phyloP scores from a whole-genome alignment of 495 filamentous ascomycete species.

The Tuber umbilicatum region DNA sequence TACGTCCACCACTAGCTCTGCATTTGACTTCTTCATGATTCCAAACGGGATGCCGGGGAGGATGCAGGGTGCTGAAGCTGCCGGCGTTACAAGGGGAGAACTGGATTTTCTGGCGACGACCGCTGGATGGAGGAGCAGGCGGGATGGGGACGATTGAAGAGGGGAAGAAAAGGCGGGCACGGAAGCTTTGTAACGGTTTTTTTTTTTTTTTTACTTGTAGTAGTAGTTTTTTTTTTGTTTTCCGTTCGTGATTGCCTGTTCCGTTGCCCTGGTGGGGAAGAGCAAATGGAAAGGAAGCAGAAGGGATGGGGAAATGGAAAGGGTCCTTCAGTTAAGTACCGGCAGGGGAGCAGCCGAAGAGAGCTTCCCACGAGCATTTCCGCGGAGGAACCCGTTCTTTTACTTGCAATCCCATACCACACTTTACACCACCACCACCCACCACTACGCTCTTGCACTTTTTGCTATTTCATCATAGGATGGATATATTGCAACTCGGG shows the following conservation, averaged over 20 bases:
- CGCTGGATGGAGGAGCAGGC: constrained; percentile 31
- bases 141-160: constrained; percentile 29
- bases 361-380: neutral
- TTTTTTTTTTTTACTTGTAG: neutral
- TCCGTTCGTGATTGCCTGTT: neutral
- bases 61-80: constrained; percentile 25
- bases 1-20: constrained; percentile 34
- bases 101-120: constrained; percentile 30
- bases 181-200: neutral
- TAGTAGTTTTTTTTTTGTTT: constrained; percentile 3
- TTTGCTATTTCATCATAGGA: neutral
- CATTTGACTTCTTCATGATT: constrained; percentile 41
- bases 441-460: neutral
- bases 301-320: neutral
- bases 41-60: constrained; percentile 29
- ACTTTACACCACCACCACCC: neutral
- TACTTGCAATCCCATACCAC: neutral
- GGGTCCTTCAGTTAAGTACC: neutral
- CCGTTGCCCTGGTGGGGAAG: neutral
- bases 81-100: constrained; percentile 29
- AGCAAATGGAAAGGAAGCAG: neutral
- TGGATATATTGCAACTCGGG: neutral
- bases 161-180: neutral
- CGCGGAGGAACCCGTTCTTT: neutral
- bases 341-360: neutral